These are phyloP conservation scores for Panaeolus papilionaceus DNA, from an alignment of 768 basidiomycete genomes.

Conservation along the genomic window DNA sequence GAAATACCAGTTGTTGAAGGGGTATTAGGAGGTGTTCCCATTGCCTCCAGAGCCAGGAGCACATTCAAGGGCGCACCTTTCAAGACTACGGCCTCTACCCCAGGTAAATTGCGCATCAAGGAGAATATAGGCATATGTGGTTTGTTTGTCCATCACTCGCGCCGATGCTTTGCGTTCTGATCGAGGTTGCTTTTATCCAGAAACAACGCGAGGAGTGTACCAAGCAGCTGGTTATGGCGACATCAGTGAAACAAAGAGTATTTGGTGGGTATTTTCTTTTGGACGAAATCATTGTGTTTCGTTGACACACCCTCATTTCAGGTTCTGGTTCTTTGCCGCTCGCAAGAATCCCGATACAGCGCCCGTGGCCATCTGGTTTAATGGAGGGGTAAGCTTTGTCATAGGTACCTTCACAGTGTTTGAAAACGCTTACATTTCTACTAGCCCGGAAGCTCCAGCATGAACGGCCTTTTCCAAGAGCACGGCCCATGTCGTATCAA, in stretches of 20 bases:
- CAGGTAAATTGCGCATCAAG: not conserved
- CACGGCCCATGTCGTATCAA: constrained; percentile 75
- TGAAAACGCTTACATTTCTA: not conserved
- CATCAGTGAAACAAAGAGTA: constrained; percentile 49
- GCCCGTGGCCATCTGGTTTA: constrained; percentile 72
- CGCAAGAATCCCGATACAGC: constrained; percentile 66
- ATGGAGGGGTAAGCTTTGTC: constrained; percentile 54
- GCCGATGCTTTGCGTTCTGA: not conserved
- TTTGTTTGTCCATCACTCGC: not conserved
- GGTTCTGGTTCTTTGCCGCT: constrained; percentile 80
- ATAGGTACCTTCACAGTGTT: not conserved
- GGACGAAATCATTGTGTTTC: not conserved
- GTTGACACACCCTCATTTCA: not conserved
- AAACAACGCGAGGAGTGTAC: constrained; percentile 64
- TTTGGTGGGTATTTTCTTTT: constrained; percentile 47
- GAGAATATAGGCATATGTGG: not conserved
- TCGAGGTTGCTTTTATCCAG: constrained; percentile 25
- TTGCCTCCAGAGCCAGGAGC: not conserved
- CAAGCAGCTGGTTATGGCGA: constrained; percentile 71
- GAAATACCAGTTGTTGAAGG: not conserved
- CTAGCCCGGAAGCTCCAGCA: constrained; percentile 61
- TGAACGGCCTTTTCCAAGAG: constrained; percentile 76
- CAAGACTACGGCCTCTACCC: not conserved
- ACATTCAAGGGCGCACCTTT: not conserved
- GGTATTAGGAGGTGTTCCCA: not conserved